phyloP scores from a whole-genome alignment of 768 basidiomycete genomes.

The Hebeloma cylindrosporum region DNA sequence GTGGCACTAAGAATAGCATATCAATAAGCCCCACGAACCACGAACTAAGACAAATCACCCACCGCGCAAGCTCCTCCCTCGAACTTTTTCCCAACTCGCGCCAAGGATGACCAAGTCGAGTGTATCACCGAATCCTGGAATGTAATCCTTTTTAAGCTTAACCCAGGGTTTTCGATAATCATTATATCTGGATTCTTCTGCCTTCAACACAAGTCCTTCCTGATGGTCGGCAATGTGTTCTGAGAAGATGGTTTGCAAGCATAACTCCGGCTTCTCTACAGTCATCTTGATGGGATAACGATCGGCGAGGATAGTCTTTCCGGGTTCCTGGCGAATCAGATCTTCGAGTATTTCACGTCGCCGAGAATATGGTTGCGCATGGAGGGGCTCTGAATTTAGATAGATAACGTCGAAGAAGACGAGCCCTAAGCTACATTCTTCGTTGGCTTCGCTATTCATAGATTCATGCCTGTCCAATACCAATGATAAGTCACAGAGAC shows the following conservation, averaged over 20 bases:
- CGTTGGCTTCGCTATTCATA: constrained; percentile 33
- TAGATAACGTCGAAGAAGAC: constrained; percentile 86
- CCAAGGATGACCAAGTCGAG: constrained; percentile 78
- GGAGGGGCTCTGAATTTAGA: constrained; percentile 60
- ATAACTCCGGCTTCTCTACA: constrained; percentile 16
- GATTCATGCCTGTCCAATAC: constrained; percentile 20
- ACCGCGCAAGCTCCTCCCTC: constrained; percentile 79
- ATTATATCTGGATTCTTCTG: constrained; percentile 66
- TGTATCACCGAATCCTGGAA: constrained; percentile 79
- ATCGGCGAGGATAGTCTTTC: constrained; percentile 64
- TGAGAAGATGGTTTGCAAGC: constrained; percentile 48
- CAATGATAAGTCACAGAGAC: background rate
- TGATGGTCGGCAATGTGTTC: constrained; percentile 49
- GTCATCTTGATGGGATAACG: constrained; percentile 48
- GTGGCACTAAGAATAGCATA: constrained; percentile 49
- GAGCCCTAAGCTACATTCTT: constrained; percentile 63
- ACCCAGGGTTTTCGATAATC: constrained; percentile 73
- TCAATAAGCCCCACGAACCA: background rate
- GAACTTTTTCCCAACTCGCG: constrained; percentile 76
- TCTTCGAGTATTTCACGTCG: constrained; percentile 65
- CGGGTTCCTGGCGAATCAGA: constrained; percentile 50
- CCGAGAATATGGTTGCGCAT: constrained; percentile 53
- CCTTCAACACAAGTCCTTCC: constrained; percentile 81
- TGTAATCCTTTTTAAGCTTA: constrained; percentile 88
- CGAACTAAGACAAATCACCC: constrained; percentile 10